Evolutionary conservation across 495 filamentous ascomycete species (phyloP), one percentile per base, ranked within the genome.

Genomic region (Trichoderma gamsii): DNA sequence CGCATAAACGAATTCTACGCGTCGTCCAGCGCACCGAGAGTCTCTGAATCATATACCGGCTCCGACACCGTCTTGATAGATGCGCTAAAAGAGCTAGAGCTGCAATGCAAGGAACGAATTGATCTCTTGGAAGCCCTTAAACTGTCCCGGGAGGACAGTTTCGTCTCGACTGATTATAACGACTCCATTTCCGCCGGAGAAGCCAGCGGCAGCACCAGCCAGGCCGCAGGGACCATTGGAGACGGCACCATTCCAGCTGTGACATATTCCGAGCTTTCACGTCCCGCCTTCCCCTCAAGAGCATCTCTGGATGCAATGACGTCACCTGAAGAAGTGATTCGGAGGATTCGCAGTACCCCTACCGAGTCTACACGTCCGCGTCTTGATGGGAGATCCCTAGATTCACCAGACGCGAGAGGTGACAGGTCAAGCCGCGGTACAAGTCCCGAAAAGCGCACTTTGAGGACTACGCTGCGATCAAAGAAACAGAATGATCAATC

Each of bases 41-140:
- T 32, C 27, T 92, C 91, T 73, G 82, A 82, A 8, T 90, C 92
- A 18, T 88, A 86, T 71, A 87, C 87, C 66, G 93, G 97, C 78
- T 96, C 93, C 1, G 96, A 99, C 72, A 89, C 86, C 68, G 87
- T 89, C 7, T 80, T 98, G 56, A 85, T 91, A 63, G 90, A 93
- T 41, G 93, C 91, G 68, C 79, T 99, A 67, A 85, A 86, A 67
- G 84, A 89, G 67, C 85, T 99, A 74, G 92, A 97, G 74, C 75
- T 93, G 73, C 93, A 98, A 80, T 97, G 92, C 79, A 95, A 96
- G 76, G 93, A 98, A 79, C 86, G 91, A 63, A 92, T 97, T 64
- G 92, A 95, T 76, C 82, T 98, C 21, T 82, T 99, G 18, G 90
- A 94, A 70, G 90, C 93, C 29, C 82, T 98, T 66, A 84, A 86